Evolutionary conservation across 2,329 filamentous ascomycete species (phyloP), one percentile per base, ranked within the genome.

Genomic region (Lasiodiplodia sp.): DNA sequence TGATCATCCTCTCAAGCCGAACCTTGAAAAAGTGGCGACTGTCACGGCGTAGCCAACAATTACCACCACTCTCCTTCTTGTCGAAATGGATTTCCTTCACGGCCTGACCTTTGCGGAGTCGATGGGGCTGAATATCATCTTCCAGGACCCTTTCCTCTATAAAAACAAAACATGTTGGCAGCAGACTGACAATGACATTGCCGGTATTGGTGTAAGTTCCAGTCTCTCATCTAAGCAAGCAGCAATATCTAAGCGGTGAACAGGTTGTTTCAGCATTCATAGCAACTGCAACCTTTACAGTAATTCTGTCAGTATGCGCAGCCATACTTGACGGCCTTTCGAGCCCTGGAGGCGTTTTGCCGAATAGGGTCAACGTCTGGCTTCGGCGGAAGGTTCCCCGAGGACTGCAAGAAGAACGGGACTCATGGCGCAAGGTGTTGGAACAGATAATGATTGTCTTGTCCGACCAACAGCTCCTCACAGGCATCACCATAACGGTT

Each of bases 381-480:
- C 23, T 69, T 69, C 8, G 71, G 74, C 23, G 31, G 74, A 11
- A 72, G 75, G 49, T 75, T 72, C 3, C 72, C 74, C 51, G 76
- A 75, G 73, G 76, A 75, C 70, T 75, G 70, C 28, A 44, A 14
- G n/a, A 28, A 23, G 21, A 47, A 3, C 11, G 25, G 23, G 10
- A 51, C 7, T 14, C 8, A 10, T 65, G 38, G 16, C 72, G 76
- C 3, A 73, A 74, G 2, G 75, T 77, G 31, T 68, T 78, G 2
- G 76, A 77, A 68, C 75, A 75, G 1, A 70, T 76, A 18, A 75
- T 76, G 31, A 76, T 78, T 55, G 74, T 73, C 0, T 62, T 77
- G 14, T 76, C 75, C 2, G 75, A 77, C 63, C 76, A 78, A 63
- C 76, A 77, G 65, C 71, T 77, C 23, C 72, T 77, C 14, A 77